These are phyloP conservation scores for Hericium coralloides DNA, from an alignment of 768 basidiomycete species.

Conservation along the genomic window DNA sequence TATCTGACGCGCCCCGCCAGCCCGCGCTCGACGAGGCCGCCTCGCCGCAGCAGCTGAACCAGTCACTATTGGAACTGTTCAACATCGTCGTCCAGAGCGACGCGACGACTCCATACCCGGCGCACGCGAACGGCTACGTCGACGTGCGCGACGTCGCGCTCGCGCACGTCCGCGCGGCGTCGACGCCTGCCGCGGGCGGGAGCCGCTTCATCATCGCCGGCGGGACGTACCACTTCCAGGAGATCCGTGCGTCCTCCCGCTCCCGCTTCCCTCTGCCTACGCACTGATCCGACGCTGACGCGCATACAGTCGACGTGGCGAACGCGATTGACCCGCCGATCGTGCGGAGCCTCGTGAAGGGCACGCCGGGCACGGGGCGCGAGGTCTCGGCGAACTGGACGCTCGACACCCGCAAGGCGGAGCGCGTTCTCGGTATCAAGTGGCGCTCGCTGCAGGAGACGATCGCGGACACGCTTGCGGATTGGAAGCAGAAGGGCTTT, in stretches of 20 bases:
- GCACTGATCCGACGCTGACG: too few species aligned
- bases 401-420: background rate
- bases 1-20: background rate
- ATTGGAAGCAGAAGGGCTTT: too few species aligned
- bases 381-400: background rate
- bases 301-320: background rate
- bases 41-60: background rate
- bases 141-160: conserved; percentile 1
- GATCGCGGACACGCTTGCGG: conserved; percentile 1
- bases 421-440: background rate
- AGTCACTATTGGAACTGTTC: background rate
- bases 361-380: background rate
- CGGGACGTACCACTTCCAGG: conserved; percentile 1
- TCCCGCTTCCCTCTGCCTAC: background rate
- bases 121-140: background rate
- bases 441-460: background rate
- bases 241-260: conserved; percentile 1
- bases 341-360: background rate
- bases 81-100: background rate
- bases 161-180: background rate
- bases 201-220: background rate
- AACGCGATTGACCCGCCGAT: background rate
- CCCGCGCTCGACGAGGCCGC: background rate
- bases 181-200: background rate
- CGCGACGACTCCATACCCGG: background rate